Base-by-base conservation (phyloP, 2,329 filamentous ascomycete genomes). In the Aspergillus latus region DNA sequence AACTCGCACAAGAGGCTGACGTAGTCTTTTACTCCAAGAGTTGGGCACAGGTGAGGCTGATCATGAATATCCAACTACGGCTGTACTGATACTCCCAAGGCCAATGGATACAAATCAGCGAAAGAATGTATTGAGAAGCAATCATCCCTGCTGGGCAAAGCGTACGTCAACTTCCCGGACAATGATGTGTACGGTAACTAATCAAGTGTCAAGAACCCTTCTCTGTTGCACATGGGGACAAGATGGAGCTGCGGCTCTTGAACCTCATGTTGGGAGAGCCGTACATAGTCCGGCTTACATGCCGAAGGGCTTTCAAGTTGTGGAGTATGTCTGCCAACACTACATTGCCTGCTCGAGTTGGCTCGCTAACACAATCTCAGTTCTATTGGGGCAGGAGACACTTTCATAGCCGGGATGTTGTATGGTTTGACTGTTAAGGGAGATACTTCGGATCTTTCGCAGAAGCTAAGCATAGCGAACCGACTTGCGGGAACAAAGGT, bases 351-450 rank as follows among this genome's bases (percentile, higher is more conserved):
- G 21, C 21, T 21, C 21, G 21, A 21, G 4, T n/a, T 5, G 4
- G 8, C 21, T 16, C 28, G 28, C 52, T 54, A 13, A 54, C 37
- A 4, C 13, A 15, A 8, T 15, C 4, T 47, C 57, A 89, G 88
- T 68, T 81, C 87, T 5, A 82, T 90, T 59, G 88, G 88, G 53
- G 88, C 88, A 43, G 88, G 88, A 62, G 88, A 91, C 67, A 90
- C 88, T 0, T 91, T 91, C 66, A 83, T 88, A 61, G 88, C 88
- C 34, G 88, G 87, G 57, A 84, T 88, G 71, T 73, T 91, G 48
- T 89, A 86, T 72, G 80, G 77, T 36, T 70, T 89, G 59, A 72
- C 81, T 55, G 82, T 77, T 66, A 79, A 53, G 42, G 26, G 79
- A 60, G 62, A 66, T 43, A 74, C 80, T 60, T 86, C 83, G 83